phyloP scores from a whole-genome alignment of 2,329 filamentous ascomycete species.

The Pestalotiopsis sp. region DNA sequence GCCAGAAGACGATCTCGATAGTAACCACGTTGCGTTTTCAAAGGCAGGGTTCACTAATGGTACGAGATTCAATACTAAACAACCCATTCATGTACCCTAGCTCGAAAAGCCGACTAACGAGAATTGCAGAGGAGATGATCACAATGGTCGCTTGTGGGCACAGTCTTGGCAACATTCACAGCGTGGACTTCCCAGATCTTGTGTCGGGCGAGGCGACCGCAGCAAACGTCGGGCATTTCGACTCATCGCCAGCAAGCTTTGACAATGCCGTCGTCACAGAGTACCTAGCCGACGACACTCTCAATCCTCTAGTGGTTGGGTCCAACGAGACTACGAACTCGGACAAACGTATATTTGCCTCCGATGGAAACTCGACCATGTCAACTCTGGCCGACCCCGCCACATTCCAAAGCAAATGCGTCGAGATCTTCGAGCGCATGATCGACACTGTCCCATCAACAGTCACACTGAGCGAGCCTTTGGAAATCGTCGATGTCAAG shows the following conservation, averaged over 20 bases:
- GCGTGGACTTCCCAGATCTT: no score
- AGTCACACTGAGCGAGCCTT: conserved; percentile 30
- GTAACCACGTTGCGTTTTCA: conserved; percentile 14
- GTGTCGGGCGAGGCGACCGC: conserved; percentile 8
- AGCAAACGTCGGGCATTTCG: conserved; percentile 36
- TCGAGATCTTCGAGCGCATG: conserved; percentile 34
- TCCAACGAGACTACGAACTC: conserved; percentile 40
- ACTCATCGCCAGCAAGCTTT: conserved; percentile 29
- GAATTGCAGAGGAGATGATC: no score
- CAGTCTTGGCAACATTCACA: no score
- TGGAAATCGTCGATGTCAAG: conserved; percentile 32
- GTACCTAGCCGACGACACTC: conserved; percentile 42
- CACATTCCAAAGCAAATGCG: conserved; percentile 37
- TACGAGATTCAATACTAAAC: no score
- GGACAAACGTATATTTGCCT: conserved; percentile 44
- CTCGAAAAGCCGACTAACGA: neutral
- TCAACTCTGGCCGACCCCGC: conserved; percentile 36
- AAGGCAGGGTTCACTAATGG: no score
- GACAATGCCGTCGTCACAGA: conserved; percentile 46
- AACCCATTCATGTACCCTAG: neutral
- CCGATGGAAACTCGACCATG: conserved; percentile 47
- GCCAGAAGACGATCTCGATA: conserved; percentile 28
- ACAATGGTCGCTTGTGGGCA: no score
- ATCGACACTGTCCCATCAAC: conserved; percentile 35
- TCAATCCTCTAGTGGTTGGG: conserved; percentile 44